Percentiles rank a stretch among this genome's conserved stretches.
Evolutionary conservation across 306 rosid species (phyloP).

Genomic region (Cucumis hystrix): DNA sequence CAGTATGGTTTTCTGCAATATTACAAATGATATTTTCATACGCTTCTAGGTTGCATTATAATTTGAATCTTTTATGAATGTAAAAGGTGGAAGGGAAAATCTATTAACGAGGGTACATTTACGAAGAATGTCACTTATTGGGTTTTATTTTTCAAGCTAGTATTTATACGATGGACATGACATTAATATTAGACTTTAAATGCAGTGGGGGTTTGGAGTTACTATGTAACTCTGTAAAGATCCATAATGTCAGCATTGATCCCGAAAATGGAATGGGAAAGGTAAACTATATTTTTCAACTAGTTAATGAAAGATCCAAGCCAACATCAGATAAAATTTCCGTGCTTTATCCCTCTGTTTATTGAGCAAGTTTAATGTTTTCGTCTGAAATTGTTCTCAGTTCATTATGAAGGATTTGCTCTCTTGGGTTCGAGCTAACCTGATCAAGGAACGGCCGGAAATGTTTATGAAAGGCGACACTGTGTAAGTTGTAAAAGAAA

Average conservation of each 20-base stretch:
- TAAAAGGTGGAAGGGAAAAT: not conserved
- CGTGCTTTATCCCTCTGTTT: not conserved
- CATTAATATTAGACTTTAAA: not conserved
- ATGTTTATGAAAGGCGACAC: slow-evolving; percentile 96
- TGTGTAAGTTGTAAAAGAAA: slow-evolving; percentile 43
- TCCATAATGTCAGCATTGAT: slow-evolving; percentile 55
- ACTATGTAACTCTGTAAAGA: slow-evolving; percentile 80
- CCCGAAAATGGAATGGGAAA: slow-evolving; percentile 36
- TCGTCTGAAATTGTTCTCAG: slow-evolving; percentile 19
- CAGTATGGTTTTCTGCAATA: not conserved
- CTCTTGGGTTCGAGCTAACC: slow-evolving; percentile 59
- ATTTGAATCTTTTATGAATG: not conserved
- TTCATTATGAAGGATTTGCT: slow-evolving; percentile 77
- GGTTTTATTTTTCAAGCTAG: not conserved
- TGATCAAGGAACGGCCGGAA: slow-evolving; percentile 96
- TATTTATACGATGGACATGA: not conserved
- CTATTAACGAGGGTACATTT: not conserved
- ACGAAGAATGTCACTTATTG: not conserved
- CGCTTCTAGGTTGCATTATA: not conserved
- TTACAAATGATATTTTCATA: not conserved
- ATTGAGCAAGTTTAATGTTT: not conserved
- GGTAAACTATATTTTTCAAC: slow-evolving; percentile 19
- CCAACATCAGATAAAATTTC: not conserved
- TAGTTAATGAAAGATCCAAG: not conserved
- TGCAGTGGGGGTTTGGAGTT: slow-evolving; percentile 90